Evolutionary conservation across 1,284 basidiomycete genomes (phyloP).

Genomic region (Pseudozyma flocculosa): DNA sequence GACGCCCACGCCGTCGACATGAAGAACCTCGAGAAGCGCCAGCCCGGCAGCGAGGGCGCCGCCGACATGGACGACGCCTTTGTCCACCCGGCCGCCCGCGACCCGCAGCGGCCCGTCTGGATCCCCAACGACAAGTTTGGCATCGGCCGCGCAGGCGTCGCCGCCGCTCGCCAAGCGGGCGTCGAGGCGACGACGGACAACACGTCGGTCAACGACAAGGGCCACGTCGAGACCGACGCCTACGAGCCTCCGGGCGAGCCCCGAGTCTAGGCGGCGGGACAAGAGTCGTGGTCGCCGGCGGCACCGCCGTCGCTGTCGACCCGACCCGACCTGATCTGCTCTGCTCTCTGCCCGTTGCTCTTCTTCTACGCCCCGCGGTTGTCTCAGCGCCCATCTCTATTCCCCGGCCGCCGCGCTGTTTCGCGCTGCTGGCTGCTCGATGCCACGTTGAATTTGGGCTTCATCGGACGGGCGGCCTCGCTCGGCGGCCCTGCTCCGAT

Average conservation of each 20-base stretch:
- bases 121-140: slow-evolving; percentile 55
- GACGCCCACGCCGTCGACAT: slow-evolving; percentile 7
- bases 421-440: too few relatives aligned
- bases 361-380: too few relatives aligned
- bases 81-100: slow-evolving; percentile 46
- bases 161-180: slow-evolving; percentile 45
- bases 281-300: too few relatives aligned
- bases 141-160: slow-evolving; percentile 46
- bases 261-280: slow-evolving; percentile 18
- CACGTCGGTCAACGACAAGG: slow-evolving; percentile 52
- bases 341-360: too few relatives aligned
- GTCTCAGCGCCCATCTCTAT: too few relatives aligned
- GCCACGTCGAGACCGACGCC: slow-evolving; percentile 46
- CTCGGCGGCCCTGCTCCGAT: too few relatives aligned
- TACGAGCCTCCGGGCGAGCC: slow-evolving; percentile 51
- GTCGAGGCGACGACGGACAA: slow-evolving; percentile 46
- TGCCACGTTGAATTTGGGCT: too few relatives aligned
- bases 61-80: slow-evolving; percentile 43
- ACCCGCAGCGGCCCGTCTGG: slow-evolving; percentile 52
- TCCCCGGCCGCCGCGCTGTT: too few relatives aligned
- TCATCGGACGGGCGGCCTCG: too few relatives aligned
- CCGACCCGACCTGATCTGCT: too few relatives aligned
- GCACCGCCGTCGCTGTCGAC: too few relatives aligned
- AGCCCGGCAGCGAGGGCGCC: slow-evolving; percentile 14
- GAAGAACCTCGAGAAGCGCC: slow-evolving; percentile 5